Base-by-base conservation (phyloP, 768 basidiomycete species). In the Infundibulicybe gibba region DNA sequence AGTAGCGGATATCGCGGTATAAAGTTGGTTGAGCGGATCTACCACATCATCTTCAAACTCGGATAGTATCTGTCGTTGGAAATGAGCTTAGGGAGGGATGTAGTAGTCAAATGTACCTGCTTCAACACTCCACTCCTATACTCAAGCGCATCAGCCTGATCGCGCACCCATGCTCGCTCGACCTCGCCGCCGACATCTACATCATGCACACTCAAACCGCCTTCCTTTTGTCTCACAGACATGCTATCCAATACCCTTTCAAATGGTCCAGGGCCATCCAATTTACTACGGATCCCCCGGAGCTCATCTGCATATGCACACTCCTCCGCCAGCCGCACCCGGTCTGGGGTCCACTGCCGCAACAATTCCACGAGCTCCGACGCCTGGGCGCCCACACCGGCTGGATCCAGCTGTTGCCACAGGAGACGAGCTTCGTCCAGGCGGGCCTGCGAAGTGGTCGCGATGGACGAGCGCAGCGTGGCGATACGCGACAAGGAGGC, bases 101-200 rank as follows among this genome's bases (percentile, higher is more conserved):
- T 21, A n/a, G 6, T 11, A 17, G 12, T 5, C n/a, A 4, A 4
- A 40, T 49, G 32, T 44, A 69, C 70, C 41, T 49, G 39, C 32
- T 68, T 61, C 5, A 67, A 43, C 3, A 62, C 46, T 2, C 44
- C 42, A 33, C 46, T 51, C 15, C 60, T 55, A 4, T 52, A 45
- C 32, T 59, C 49, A 5, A 70, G 54, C 16, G 62, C 41, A 2
- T 44, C 40, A 1, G 49, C 46, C 39, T 69, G 67, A 45, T 72
- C 71, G 5, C 53, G 41, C 2, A 43, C 40, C 61, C 67, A 69
- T 12, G 66, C 68, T 2, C 45, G 48, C 43, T 66, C 61, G 9
- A 70, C 41, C 16, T 65, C 60, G 0, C 30, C 14, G 19, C 40
- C 44, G 25, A 66, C 54, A 46, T 67, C 56, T 37, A 56, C 19